Evolutionary conservation across 257 asterid species (phyloP).

Genomic region (Craterostigma plantagineum): DNA sequence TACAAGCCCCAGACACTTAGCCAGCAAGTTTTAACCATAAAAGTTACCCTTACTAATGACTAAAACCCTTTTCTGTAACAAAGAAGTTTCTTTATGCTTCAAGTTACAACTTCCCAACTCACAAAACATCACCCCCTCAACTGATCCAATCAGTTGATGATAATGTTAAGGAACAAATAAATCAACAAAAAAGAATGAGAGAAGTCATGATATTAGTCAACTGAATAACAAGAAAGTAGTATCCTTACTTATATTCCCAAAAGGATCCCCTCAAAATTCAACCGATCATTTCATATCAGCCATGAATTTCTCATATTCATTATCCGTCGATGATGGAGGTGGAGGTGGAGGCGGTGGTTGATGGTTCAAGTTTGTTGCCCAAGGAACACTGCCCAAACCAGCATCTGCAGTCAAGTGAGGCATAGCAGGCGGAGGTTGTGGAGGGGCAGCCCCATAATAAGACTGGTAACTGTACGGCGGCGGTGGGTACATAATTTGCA

Average conservation of each 20-base stretch:
- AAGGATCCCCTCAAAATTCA: background rate
- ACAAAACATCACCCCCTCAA: too few species aligned
- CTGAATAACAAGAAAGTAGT: too few species aligned
- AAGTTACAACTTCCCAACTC: too few species aligned
- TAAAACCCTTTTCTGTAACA: too few species aligned
- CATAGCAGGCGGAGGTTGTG: conserved; percentile 31
- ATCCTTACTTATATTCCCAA: background rate
- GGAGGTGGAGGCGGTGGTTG: conserved; percentile 28
- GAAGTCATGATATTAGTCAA: background rate
- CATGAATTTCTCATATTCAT: conserved; percentile 93
- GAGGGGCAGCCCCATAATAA: conserved; percentile 61
- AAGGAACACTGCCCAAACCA: conserved; percentile 52
- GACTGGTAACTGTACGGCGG: conserved; percentile 49
- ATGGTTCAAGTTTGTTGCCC: conserved; percentile 38
- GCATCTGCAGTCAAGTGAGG: conserved; percentile 34
- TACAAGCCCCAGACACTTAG: too few species aligned
- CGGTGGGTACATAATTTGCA: conserved; percentile 34
- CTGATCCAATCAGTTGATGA: conserved; percentile 26
- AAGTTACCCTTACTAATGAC: too few species aligned
- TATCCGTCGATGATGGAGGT: conserved; percentile 49
- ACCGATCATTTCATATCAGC: conserved; percentile 59
- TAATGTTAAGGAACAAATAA: conserved; percentile 18
- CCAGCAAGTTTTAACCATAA: too few species aligned
- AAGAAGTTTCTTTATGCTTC: too few species aligned
- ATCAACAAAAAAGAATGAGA: background rate